Conservation (phyloP, 1,284 basidiomycete genomes). For the Amylostereum chailletii region DNA sequence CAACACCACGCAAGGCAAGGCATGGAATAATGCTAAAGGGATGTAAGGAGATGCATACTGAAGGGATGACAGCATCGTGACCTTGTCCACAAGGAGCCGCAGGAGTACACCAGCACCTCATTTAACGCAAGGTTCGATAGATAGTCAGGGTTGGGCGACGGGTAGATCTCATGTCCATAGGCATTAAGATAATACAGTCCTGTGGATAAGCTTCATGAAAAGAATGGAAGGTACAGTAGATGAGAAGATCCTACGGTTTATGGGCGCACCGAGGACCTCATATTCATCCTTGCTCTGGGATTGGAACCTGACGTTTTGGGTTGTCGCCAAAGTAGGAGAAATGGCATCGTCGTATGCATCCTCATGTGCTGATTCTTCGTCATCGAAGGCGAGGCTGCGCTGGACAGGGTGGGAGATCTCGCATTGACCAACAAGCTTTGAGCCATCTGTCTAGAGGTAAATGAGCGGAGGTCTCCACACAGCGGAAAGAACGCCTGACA, state of each 20-base stretch:
- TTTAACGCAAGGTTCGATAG: slow-evolving; percentile 56
- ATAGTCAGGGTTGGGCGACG: slow-evolving; percentile 80
- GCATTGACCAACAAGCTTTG: slow-evolving; percentile 86
- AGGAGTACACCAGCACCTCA: slow-evolving; percentile 81
- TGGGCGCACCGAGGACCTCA: slow-evolving; percentile 54
- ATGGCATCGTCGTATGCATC: slow-evolving; percentile 11
- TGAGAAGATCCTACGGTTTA: slow-evolving; percentile 42
- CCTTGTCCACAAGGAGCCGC: slow-evolving; percentile 92
- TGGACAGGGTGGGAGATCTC: slow-evolving; percentile 90
- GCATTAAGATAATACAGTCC: slow-evolving; percentile 91
- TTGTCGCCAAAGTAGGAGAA: slow-evolving; percentile 20
- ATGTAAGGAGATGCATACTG: background rate
- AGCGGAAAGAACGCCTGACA: slow-evolving; percentile 33
- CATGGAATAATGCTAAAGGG: slow-evolving; percentile 74
- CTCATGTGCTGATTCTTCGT: slow-evolving; percentile 18
- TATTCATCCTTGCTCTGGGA: slow-evolving; percentile 44
- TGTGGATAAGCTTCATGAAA: slow-evolving; percentile 17
- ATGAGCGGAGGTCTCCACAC: slow-evolving; percentile 3
- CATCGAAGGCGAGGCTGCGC: slow-evolving; percentile 21
- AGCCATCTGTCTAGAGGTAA: slow-evolving; percentile 58
- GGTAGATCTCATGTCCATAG: slow-evolving; percentile 87
- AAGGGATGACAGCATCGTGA: slow-evolving; percentile 16
- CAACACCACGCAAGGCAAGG: slow-evolving; percentile 79
- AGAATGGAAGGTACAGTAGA: background rate
- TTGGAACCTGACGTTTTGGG: slow-evolving; percentile 63